phyloP scores from a whole-genome alignment of 441 rosid genomes.

The Raphanus hybrid region DNA sequence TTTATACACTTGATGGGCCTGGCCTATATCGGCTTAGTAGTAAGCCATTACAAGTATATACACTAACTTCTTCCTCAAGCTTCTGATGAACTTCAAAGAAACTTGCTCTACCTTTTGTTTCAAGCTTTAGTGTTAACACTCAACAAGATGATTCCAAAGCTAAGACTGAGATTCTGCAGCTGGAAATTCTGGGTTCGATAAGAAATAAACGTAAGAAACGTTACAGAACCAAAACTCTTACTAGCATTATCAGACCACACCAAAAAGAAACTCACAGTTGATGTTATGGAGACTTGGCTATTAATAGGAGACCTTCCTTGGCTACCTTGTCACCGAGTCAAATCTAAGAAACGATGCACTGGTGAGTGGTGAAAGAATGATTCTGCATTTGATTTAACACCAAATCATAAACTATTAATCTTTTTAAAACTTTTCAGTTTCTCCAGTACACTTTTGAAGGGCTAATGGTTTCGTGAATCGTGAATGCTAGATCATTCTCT shows the following conservation, averaged over 20 bases:
- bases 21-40: too few species aligned
- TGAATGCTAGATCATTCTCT: slow-evolving; percentile 10
- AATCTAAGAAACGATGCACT: too few species aligned
- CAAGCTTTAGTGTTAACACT: neutral
- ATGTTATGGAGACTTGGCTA: slow-evolving; percentile 40
- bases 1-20: neutral
- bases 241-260: neutral
- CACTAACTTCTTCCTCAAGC: slow-evolving; percentile 31
- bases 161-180: slow-evolving; percentile 30
- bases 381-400: neutral
- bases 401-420: neutral
- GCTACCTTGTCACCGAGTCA: slow-evolving; percentile 7
- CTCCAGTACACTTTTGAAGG: slow-evolving; percentile 6
- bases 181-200: slow-evolving; percentile 28
- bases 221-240: neutral
- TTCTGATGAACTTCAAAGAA: slow-evolving; percentile 8
- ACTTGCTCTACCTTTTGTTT: slow-evolving; percentile 19
- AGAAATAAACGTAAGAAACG: neutral
- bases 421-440: neutral
- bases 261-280: slow-evolving; percentile 49
- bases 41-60: neutral
- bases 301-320: slow-evolving; percentile 37
- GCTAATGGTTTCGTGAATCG: slow-evolving; percentile 29
- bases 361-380: neutral
- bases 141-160: slow-evolving; percentile 11